Base-by-base conservation (phyloP, 78 protist genomes). In the Dictyostelium citrinum region DNA sequence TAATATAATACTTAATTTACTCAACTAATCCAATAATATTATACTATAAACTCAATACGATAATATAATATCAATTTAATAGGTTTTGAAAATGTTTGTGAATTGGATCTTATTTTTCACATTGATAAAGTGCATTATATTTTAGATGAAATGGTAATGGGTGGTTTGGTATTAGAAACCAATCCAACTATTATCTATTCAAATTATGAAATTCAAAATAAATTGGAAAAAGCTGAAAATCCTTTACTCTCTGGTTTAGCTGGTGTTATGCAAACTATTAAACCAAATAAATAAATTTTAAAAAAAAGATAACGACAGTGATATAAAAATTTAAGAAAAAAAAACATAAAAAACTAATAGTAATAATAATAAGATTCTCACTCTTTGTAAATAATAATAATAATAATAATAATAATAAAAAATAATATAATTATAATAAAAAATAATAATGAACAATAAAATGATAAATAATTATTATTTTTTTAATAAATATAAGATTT, bases 1-100 rank as follows among this genome's bases (percentile, higher is more conserved):
- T 5, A 55, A 55, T 55, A 0, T 9, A 55, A 55, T 55, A n/a
- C n/a, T 55, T 9, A 55, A 39, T 39, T 39, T 39, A 5, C 43
- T 39, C 43, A 39, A 39, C 4, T 39, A n/a, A n/a, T n/a, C n/a
- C n/a, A n/a, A n/a, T n/a, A n/a, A n/a, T n/a, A n/a, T n/a, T n/a
- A n/a, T n/a, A n/a, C n/a, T n/a, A n/a, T n/a, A n/a, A n/a, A n/a
- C n/a, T n/a, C n/a, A n/a, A n/a, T n/a, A n/a, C n/a, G n/a, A n/a
- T n/a, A n/a, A n/a, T n/a, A n/a, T n/a, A n/a, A n/a, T n/a, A n/a
- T n/a, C n/a, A n/a, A n/a, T n/a, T n/a, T n/a, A 0, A 55, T 55
- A 86, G 92, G 92, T 61, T 98, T 98, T 85, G 99, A 98, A 95
- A 98, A 98, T 75, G 99, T 99, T 46, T 98, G 99, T 79, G 99